Base-by-base conservation (phyloP, 2,329 filamentous ascomycete genomes). In the Neobulgaria alba region DNA sequence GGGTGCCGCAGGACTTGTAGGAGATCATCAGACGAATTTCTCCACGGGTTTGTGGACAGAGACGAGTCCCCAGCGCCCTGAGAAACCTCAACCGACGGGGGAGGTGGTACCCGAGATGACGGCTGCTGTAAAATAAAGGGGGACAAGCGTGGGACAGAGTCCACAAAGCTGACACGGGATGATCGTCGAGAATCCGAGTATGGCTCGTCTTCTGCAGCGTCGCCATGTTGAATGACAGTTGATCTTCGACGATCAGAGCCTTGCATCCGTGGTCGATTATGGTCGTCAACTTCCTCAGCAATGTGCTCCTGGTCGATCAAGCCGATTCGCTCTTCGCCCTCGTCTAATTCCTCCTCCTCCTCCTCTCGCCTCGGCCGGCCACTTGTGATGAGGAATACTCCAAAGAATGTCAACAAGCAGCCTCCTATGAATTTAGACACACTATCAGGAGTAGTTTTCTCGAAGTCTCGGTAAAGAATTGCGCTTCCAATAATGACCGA, bases 381-480 rank as follows among this genome's bases (percentile, higher is more conserved):
- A 55, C 84, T 94, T 1, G 92, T 96, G 57, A 98, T 95, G 51
- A 95, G 75, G 63, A 92, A 96, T n/a, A 98, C 92, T 8, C 92
- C 92, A 45, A 90, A 79, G 61, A 98, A 98, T 1, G 92, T 98
- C 49, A 98, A 65, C 3, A 86, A 70, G 63, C 92, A 98, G 29
- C 92, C 92, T 16, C 85, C 86, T 10, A 95, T 67, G 57, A 98
- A 98, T 55, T 95, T 94, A 42, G 69, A 67, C 2, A 85, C 85
- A 55, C 86, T 84, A 35, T 79, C 72, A 20, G 72, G 64, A 0
- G 79, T 84, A 5, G 86, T 85, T 31, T 83, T 80, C 61, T 96
- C 85, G 56, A 98, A 98, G 61, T 98, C 92, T 36, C 90, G 81
- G 60, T 96, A 98, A 4, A 98, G 67, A 7, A 98, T 73, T 1